Evolutionary conservation across 2,329 filamentous ascomycete species (phyloP), one percentile per base, ranked within the genome.

Genomic region (Stagonosporopsis vannaccii): DNA sequence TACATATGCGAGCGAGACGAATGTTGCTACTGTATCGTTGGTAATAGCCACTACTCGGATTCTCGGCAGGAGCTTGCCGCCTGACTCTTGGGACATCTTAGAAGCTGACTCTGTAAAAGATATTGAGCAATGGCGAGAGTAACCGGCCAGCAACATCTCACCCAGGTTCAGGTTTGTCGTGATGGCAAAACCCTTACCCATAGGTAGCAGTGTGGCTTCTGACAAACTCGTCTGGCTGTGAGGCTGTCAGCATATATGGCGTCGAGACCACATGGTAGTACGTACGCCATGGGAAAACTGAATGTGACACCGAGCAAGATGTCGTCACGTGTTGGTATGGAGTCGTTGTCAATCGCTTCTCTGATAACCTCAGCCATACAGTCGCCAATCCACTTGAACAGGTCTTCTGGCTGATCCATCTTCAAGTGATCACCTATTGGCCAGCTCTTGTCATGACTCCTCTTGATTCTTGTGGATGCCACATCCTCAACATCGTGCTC

Each of bases 301-400:
- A 90, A 90, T 1, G 87, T 88, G 28, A 90, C 85, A 12, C 88
- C 88, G 63, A 90, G 79, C 6, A 85, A 81, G n/a, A 90, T 74
- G 60, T 75, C 35, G 1, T 55, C 33, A 37, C 57, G 57, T 15
- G 46, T 51, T 19, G 56, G 39, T 1, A 48, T 49, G 9, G 63
- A 51, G 76, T 69, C 39, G 32, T 72, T 67, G 4, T 78, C 67
- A 58, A 82, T 80, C 7, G 84, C 86, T 58, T 87, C 83, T 28
- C 78, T 79, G 15, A 94, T 87, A 3, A 93, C 89, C 58, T 89
- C 82, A 13, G 89, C 89, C 64, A 95, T 91, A 67, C 88, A 90
- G 65, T 84, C 80, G 23, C 90, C 91, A 62, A 95, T 91, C 90
- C 90, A 95, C n/a, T 82, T 77, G 73, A 95, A 95, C 2, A 94